Conservation (phyloP, 139 green algal species). For the Ettlia oleoabundans region DNA sequence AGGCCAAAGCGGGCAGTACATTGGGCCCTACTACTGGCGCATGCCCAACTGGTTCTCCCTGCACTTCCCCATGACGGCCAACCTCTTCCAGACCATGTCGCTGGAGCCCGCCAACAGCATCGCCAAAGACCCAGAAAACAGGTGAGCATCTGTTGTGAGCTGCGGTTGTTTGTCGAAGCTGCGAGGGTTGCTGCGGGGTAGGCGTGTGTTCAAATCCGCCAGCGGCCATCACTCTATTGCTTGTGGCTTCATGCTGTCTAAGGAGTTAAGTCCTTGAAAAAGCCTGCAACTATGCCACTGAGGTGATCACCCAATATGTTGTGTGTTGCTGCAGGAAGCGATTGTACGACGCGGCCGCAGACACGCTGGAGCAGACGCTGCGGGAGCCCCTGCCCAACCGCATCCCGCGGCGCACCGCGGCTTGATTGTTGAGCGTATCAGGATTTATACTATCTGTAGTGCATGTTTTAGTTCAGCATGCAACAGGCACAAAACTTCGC, state of each 20-base stretch:
- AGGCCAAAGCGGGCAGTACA: neutral
- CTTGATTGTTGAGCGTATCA: too few species aligned
- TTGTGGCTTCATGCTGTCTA: neutral
- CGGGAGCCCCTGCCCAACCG: constrained; percentile 1
- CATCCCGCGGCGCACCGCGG: neutral
- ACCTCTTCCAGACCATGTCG: neutral
- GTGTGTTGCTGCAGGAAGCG: neutral
- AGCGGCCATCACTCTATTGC: neutral
- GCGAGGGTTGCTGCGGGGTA: neutral
- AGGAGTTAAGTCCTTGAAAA: too few species aligned
- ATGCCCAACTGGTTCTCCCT: neutral
- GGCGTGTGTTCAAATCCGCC: neutral
- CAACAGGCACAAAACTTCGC: too few species aligned
- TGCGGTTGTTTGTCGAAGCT: too few species aligned
- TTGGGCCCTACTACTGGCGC: constrained; percentile 4
- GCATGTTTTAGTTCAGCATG: too few species aligned
- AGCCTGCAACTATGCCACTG: too few species aligned
- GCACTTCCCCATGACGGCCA: constrained; percentile 1
- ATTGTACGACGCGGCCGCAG: neutral
- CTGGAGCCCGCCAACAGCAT: constrained; percentile 8
- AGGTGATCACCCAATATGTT: too few species aligned
- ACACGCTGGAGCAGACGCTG: constrained; percentile 5
- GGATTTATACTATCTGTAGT: too few species aligned
- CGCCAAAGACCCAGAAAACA: neutral
- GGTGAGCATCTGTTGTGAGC: neutral